Base-by-base conservation (phyloP, 371 early-diverging fungal species). In the Cokeromyces recurvatus region DNA sequence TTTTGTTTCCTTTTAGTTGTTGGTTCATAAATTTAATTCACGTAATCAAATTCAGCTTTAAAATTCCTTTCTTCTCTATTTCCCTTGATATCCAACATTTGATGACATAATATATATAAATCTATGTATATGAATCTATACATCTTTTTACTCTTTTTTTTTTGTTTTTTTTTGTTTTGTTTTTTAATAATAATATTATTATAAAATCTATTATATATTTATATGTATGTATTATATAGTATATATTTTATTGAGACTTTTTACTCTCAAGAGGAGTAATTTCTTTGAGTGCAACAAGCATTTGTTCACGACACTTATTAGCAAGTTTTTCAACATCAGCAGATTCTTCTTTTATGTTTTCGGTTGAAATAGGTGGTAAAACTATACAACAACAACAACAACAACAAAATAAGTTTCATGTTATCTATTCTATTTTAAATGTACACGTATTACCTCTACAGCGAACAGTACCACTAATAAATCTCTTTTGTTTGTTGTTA, bases 361-460 rank as follows among this genome's bases (percentile, higher is more conserved):
- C 66, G 20, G 91, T 89, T 8, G 77, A 52, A 40, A 95, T 85
- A 20, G 92, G 90, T 9, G 87, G 81, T 48, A 95, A 74, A 2
- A 93, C 81, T 79, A 49, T 3, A n/a, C n/a, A n/a, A n/a, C n/a
- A n/a, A n/a, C n/a, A n/a, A n/a, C n/a, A n/a, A n/a, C n/a, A n/a
- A n/a, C n/a, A n/a, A n/a, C n/a, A n/a, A n/a, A n/a, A n/a, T n/a
- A n/a, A n/a, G n/a, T n/a, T n/a, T n/a, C n/a, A n/a, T n/a, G n/a
- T n/a, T n/a, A n/a, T n/a, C n/a, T n/a, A n/a, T n/a, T n/a, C n/a
- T n/a, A n/a, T n/a, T n/a, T n/a, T n/a, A n/a, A n/a, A n/a, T n/a
- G n/a, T n/a, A n/a, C n/a, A n/a, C n/a, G n/a, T n/a, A n/a, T 35
- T 65, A 86, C 85, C 78, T 71, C 82, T 89, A 42, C 94, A 74